These are phyloP conservation scores for Dioscorea alata DNA, from an alignment of 106 monocot genomes.

Conservation along the genomic window DNA sequence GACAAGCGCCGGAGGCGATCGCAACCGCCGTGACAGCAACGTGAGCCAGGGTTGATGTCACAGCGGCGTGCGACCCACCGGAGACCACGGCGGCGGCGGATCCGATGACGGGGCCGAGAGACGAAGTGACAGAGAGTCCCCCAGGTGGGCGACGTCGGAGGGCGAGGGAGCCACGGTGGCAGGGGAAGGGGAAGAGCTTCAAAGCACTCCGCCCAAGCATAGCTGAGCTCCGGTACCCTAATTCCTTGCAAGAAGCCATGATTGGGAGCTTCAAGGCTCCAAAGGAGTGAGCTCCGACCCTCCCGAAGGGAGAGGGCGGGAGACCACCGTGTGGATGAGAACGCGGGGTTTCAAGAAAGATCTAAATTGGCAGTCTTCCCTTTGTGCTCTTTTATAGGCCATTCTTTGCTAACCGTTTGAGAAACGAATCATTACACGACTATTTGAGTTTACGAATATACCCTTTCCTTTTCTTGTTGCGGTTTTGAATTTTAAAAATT, in stretches of 20 bases:
- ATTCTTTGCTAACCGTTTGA: no score
- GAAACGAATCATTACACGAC: no score
- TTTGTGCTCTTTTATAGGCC: no score
- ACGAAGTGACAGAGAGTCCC: slow-evolving; percentile 17
- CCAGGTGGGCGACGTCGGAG: background rate
- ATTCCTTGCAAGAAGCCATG: slow-evolving; percentile 18
- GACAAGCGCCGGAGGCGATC: slow-evolving; percentile 93
- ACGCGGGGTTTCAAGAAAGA: background rate
- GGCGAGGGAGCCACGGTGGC: background rate
- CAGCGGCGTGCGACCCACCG: slow-evolving; percentile 59
- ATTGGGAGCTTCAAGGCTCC: background rate
- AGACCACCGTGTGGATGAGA: background rate
- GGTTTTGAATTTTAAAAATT: no score
- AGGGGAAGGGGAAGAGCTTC: slow-evolving; percentile 4
- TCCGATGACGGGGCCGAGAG: slow-evolving; percentile 24
- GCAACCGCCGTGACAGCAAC: slow-evolving; percentile 91
- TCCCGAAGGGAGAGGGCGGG: background rate
- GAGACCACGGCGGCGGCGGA: slow-evolving; percentile 35
- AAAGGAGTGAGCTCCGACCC: background rate
- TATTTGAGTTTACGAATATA: no score
- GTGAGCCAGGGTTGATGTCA: slow-evolving; percentile 71
- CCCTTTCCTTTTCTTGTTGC: no score
- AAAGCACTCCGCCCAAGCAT: slow-evolving; percentile 34
- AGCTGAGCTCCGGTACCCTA: slow-evolving; percentile 17
- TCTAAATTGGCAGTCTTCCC: no score